A percentile compares a stretch with the other conserved stretches of the same genome.
Evolutionary conservation across 2,329 filamentous ascomycete species (phyloP).

Genomic region (Claviceps arundinis): DNA sequence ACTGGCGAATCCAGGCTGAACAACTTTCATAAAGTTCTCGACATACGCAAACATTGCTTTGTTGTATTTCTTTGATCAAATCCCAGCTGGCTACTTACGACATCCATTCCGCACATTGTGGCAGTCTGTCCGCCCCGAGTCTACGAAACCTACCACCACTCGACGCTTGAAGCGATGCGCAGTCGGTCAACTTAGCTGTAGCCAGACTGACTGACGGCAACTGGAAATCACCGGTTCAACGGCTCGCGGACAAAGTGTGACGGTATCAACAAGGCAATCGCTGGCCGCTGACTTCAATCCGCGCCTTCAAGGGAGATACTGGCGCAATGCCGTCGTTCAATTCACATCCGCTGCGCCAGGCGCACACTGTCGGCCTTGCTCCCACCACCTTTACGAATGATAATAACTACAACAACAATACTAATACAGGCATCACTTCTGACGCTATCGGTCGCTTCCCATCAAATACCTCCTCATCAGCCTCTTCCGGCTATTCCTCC

Average conservation of each 20-base stretch:
- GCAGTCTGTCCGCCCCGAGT: not conserved
- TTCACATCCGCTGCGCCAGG: slow-evolving; percentile 44
- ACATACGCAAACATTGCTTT: not conserved
- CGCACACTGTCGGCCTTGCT: slow-evolving; percentile 32
- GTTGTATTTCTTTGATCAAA: not conserved
- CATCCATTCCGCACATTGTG: not conserved
- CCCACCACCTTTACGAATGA: slow-evolving; percentile 1
- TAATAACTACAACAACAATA: slow-evolving; percentile 1
- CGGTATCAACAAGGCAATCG: not conserved
- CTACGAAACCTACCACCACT: not conserved
- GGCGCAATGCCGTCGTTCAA: slow-evolving; percentile 43
- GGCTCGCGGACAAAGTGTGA: not conserved
- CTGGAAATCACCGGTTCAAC: not conserved
- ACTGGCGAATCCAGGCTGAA: not conserved
- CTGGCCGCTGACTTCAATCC: not conserved
- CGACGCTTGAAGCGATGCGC: slow-evolving; percentile 4
- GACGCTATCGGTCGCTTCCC: slow-evolving; percentile 43
- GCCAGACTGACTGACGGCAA: not conserved
- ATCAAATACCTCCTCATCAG: slow-evolving; percentile 58
- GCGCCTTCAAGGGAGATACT: slow-evolving; percentile 11
- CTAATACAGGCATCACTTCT: slow-evolving; percentile 28
- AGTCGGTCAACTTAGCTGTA: not conserved
- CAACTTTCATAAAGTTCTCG: not conserved
- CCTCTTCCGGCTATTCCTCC: slow-evolving; percentile 54
- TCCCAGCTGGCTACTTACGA: not conserved